phyloP scores from a whole-genome alignment of 176 grass and related monocot species.

The Raddia distichophylla region DNA sequence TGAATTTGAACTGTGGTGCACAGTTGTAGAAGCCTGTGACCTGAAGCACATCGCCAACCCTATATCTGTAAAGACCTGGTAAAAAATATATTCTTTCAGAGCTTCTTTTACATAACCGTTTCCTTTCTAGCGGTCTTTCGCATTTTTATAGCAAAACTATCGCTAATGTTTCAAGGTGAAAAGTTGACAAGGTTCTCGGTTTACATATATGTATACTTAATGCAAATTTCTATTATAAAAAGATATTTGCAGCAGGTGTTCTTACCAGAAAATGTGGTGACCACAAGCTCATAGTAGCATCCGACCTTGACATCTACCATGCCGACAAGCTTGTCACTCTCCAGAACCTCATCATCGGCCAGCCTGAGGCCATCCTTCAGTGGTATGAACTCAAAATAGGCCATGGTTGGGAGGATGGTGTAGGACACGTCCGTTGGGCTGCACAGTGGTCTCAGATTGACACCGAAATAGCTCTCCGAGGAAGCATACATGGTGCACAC shows the following conservation, averaged over 20 bases:
- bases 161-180: not conserved
- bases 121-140: not conserved
- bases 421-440: constrained; percentile 60
- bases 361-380: constrained; percentile 60
- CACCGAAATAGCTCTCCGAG: constrained; percentile 70
- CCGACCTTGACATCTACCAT: constrained; percentile 73
- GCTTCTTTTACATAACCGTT: not conserved
- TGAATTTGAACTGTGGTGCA: constrained; percentile 76
- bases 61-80: constrained; percentile 78
- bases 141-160: too few relatives aligned
- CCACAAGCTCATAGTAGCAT: constrained; percentile 75
- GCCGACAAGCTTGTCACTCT: constrained; percentile 57
- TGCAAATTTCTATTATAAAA: not conserved
- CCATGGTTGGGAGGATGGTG: constrained; percentile 82
- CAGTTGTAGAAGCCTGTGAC: constrained; percentile 76
- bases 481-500: constrained; percentile 81
- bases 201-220: not conserved
- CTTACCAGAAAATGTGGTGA: constrained; percentile 80
- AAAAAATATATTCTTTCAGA: constrained; percentile 25
- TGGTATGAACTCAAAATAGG: constrained; percentile 79
- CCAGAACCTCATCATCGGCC: constrained; percentile 35
- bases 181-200: constrained; percentile 5
- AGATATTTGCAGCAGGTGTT: not conserved
- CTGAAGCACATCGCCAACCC: constrained; percentile 77
- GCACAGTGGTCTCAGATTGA: constrained; percentile 68